Evolutionary conservation across 2,329 filamentous ascomycete species (phyloP).

Genomic region (Aspergillus neoniger): DNA sequence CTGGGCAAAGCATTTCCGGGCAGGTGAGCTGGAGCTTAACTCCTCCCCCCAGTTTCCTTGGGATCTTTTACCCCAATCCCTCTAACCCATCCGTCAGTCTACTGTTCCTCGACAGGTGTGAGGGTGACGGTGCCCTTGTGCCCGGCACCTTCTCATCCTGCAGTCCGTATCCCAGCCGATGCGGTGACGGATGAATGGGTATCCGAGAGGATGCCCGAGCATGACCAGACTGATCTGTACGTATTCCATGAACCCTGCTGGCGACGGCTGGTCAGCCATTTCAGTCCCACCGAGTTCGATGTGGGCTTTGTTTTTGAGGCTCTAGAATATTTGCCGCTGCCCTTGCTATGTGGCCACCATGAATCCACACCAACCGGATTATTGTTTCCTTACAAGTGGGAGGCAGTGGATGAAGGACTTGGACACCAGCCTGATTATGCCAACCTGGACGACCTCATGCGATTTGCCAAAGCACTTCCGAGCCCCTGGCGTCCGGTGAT

Average conservation of each 20-base stretch:
- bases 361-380: neutral
- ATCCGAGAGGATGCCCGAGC: no score
- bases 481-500: neutral
- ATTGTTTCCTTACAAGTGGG: neutral
- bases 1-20: no score
- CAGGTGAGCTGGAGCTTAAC: no score
- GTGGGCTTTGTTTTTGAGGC: slow-evolving; percentile 4
- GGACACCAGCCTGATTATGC: neutral
- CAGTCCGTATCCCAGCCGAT: no score
- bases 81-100: no score
- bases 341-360: neutral
- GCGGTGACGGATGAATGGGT: no score
- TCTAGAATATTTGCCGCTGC: slow-evolving; percentile 3
- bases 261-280: slow-evolving; percentile 3
- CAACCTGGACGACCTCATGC: slow-evolving; percentile 6
- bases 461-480: neutral
- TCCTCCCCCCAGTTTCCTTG: no score
- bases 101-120: no score
- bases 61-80: no score
- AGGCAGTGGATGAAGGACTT: neutral
- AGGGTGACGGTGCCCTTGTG: no score
- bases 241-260: slow-evolving; percentile 8
- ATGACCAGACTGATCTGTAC: slow-evolving; percentile 3
- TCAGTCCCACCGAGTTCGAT: neutral
- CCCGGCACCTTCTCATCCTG: no score